Evolutionary conservation across 768 basidiomycete genomes (phyloP), one percentile per base, ranked within the genome.

Genomic region (Amyloporia xantha): DNA sequence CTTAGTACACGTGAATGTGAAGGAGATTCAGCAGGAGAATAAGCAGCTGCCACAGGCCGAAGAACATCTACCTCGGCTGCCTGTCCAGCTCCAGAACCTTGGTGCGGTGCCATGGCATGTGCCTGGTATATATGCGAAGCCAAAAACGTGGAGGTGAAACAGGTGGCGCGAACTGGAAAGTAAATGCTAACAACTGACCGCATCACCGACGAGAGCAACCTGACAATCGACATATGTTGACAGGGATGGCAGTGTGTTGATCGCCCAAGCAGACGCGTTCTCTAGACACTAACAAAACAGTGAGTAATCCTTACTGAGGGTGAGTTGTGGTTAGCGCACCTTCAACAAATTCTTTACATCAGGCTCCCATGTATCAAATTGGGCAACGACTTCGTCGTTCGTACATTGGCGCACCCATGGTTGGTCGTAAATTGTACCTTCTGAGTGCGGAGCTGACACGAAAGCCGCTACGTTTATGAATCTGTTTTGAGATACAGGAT

Each of bases 1-100:
- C 44, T 56, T 28, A 13, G 17, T 25, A n/a, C 20, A 15, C 33
- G 35, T 35, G 15, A 36, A 11, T 24, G 15, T 21, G 26, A 40
- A 20, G 44, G 30, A 36, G 21, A 7, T 5, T 50, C 17, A 36
- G 41, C 9, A 44, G 30, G 24, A 11, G 12, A 2, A 27, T 6
- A 3, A 2, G 17, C 10, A 5, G 19, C 36, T n/a, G 13, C 13
- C 17, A 41, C 59, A 10, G n/a, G n/a, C n/a, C n/a, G n/a, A n/a
- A n/a, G n/a, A n/a, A n/a, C n/a, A n/a, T n/a, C n/a, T 38, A 73
- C 74, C 60, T 77, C 77, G n/a, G 77, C 68, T 1, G 75, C 75
- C 46, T 75, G 74, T 3, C 74, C 72, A 2, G 74, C 77, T 2
- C 76, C 76, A 0, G 73, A 68, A 1, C 71, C 75, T 56, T 72